phyloP scores from a whole-genome alignment of 176 grass and related monocot species.

The Paspalum notatum region DNA sequence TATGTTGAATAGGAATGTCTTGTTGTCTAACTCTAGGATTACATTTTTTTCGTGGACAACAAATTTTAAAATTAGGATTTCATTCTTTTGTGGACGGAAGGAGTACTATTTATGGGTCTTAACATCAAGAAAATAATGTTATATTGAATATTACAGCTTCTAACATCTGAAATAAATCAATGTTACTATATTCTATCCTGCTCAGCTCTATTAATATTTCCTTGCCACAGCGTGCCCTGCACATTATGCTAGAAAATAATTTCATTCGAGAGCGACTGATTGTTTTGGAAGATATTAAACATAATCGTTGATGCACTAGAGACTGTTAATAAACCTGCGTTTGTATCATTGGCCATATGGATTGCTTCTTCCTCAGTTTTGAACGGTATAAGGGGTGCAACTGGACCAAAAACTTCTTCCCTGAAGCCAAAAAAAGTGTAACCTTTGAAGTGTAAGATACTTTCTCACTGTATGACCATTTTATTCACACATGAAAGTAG shows the following conservation, averaged over 20 bases:
- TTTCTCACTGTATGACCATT: conserved; percentile 20
- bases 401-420: conserved; percentile 97
- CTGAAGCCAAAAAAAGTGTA: conserved; percentile 48
- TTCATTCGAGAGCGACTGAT: background rate
- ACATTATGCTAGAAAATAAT: conserved; percentile 7
- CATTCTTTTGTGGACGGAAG: too few species aligned
- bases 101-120: background rate
- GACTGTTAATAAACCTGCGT: conserved; percentile 62
- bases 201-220: background rate
- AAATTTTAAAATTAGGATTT: too few species aligned
- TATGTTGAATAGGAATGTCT: too few species aligned
- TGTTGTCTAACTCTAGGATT: too few species aligned
- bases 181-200: background rate
- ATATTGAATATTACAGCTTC: conserved; percentile 17
- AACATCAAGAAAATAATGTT: background rate
- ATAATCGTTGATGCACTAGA: background rate
- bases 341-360: conserved; percentile 82
- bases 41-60: too few species aligned
- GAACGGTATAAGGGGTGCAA: conserved; percentile 94
- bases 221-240: background rate
- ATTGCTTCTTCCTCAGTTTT: conserved; percentile 99
- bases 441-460: background rate
- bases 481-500: conserved; percentile 30
- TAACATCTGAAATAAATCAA: background rate
- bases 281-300: background rate